Conservation (phyloP, 305 asterid species). For the Fraxinus floribunda region DNA sequence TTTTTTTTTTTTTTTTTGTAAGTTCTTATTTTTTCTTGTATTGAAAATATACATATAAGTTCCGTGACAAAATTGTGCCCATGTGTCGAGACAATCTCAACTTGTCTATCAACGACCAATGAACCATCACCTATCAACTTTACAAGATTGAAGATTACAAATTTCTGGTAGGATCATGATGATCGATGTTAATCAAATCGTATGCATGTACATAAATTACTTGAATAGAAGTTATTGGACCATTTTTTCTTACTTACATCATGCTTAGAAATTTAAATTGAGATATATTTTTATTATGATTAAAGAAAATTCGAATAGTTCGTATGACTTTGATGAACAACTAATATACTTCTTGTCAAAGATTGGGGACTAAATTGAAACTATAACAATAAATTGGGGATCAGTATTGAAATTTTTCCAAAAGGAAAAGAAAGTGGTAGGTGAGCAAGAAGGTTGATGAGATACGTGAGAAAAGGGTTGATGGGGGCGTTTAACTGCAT, state of each 20-base stretch:
- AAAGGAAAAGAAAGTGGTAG: background rate
- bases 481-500: background rate
- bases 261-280: background rate
- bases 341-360: background rate
- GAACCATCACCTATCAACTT: too few species aligned
- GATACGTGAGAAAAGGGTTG: background rate
- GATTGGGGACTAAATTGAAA: background rate
- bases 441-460: background rate
- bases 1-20: too few species aligned
- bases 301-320: too few species aligned
- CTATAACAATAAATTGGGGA: background rate
- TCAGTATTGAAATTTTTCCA: background rate
- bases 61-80: too few species aligned
- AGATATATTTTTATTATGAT: background rate
- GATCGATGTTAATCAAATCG: background rate
- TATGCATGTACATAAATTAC: background rate
- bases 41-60: too few species aligned
- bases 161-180: background rate
- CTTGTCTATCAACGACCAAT: too few species aligned
- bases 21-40: too few species aligned
- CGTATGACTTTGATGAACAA: background rate
- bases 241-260: background rate
- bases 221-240: background rate
- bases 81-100: too few species aligned
- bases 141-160: too few species aligned